Percentiles rank a stretch among this genome's conserved stretches.
These are phyloP conservation scores for Cetraspora pellucida DNA, from an alignment of 192 early-diverging fungal species.

Conservation along the genomic window DNA sequence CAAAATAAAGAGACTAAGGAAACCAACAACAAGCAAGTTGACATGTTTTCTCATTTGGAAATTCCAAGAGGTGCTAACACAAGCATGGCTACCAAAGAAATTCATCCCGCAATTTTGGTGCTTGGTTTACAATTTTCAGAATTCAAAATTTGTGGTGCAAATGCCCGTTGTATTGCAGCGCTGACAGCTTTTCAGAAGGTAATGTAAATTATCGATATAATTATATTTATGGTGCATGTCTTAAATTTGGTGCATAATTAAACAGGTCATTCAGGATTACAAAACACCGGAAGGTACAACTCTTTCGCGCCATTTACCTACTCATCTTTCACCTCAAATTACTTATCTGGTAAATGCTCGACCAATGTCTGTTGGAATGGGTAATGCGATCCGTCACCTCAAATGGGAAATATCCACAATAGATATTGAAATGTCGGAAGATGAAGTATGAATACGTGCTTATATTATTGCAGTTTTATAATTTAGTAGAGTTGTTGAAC, in stretches of 20 bases:
- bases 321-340: constrained; percentile 86
- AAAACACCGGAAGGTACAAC: constrained; percentile 79
- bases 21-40: constrained; percentile 51
- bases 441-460: constrained; percentile 60
- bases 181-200: constrained; percentile 82
- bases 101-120: constrained; percentile 86
- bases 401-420: constrained; percentile 83
- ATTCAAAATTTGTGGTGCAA: constrained; percentile 86
- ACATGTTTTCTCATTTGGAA: constrained; percentile 78
- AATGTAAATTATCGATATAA: constrained; percentile 12
- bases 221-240: not conserved
- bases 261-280: constrained; percentile 89
- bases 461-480: no score
- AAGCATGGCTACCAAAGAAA: constrained; percentile 50
- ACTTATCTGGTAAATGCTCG: constrained; percentile 83
- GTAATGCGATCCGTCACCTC: constrained; percentile 85
- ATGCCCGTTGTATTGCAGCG: constrained; percentile 90
- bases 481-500: no score
- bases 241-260: not conserved
- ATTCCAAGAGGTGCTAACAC: constrained; percentile 55
- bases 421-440: constrained; percentile 80
- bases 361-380: constrained; percentile 91
- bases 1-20: constrained; percentile 33
- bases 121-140: constrained; percentile 88
- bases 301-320: constrained; percentile 78